These are phyloP conservation scores for Penicillium palitans DNA, from an alignment of 2,329 filamentous ascomycete species.

Conservation along the genomic window DNA sequence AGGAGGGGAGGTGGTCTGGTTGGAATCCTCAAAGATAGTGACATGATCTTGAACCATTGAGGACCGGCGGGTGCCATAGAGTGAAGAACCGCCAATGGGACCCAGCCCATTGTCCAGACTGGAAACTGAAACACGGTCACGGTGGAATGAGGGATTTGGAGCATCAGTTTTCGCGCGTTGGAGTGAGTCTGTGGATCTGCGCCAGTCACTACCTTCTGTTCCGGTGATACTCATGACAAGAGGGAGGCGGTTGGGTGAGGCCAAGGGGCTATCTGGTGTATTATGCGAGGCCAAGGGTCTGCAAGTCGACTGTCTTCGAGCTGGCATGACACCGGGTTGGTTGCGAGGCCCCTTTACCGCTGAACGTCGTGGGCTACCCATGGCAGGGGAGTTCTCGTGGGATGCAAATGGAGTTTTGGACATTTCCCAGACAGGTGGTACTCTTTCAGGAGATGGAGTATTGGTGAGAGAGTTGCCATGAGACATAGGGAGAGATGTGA, in stretches of 20 bases:
- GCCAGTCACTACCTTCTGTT: conserved; percentile 26
- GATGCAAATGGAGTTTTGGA: conserved; percentile 25
- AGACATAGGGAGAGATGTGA: conserved; percentile 27
- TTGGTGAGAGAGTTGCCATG: conserved; percentile 23
- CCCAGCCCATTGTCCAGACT: conserved; percentile 8
- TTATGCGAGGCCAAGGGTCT: conserved; percentile 10
- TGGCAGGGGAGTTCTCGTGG: conserved; percentile 26
- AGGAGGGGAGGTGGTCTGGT: conserved; percentile 20
- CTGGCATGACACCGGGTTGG: conserved; percentile 26
- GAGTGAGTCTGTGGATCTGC: conserved; percentile 32
- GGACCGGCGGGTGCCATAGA: conserved; percentile 14
- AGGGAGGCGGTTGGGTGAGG: conserved; percentile 17
- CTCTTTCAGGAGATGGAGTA: conserved; percentile 35
- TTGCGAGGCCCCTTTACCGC: conserved; percentile 37
- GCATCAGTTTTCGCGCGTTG: conserved; percentile 28
- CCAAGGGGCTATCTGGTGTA: background rate
- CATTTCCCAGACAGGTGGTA: conserved; percentile 28
- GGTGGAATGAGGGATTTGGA: conserved; percentile 16
- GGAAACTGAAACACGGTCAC: conserved; percentile 10
- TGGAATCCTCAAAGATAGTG: conserved; percentile 44
- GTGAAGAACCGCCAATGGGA: conserved; percentile 11
- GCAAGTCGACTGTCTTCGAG: conserved; percentile 24
- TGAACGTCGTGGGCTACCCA: conserved; percentile 35
- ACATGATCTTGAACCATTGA: conserved; percentile 29
- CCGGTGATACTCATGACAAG: conserved; percentile 21